Evolutionary conservation across 805 yeast genomes (phyloP).

Genomic region (Ogataea polymorpha): DNA sequence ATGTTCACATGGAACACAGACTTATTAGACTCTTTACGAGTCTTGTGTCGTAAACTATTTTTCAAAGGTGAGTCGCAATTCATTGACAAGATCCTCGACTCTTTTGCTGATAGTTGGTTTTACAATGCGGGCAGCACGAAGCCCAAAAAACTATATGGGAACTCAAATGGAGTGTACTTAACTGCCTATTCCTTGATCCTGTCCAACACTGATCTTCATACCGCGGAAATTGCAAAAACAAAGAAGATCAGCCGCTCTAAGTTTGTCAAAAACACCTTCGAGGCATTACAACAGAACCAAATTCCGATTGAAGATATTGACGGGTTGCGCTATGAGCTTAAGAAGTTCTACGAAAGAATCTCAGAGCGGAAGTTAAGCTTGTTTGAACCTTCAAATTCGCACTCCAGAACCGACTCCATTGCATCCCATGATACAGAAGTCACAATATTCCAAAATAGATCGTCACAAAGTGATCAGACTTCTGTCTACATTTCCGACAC

Average conservation of each 20-base stretch:
- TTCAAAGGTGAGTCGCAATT: slow-evolving; percentile 82
- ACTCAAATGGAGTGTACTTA: slow-evolving; percentile 60
- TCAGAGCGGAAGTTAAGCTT: slow-evolving; percentile 32
- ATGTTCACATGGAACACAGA: slow-evolving; percentile 45
- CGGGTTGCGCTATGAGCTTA: slow-evolving; percentile 40
- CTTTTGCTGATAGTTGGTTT: slow-evolving; percentile 65
- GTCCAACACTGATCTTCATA: slow-evolving; percentile 75
- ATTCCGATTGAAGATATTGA: slow-evolving; percentile 15
- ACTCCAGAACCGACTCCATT: slow-evolving; percentile 6
- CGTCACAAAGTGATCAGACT: background rate
- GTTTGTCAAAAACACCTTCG: slow-evolving; percentile 49
- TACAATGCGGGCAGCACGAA: slow-evolving; percentile 41
- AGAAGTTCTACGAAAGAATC: slow-evolving; percentile 43
- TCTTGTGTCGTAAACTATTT: slow-evolving; percentile 62
- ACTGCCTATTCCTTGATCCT: slow-evolving; percentile 68
- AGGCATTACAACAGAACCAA: slow-evolving; percentile 38
- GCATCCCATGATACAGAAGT: background rate
- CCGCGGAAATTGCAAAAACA: slow-evolving; percentile 39
- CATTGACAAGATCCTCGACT: slow-evolving; percentile 68
- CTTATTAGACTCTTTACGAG: slow-evolving; percentile 54
- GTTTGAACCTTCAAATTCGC: background rate
- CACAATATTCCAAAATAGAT: background rate
- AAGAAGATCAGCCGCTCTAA: slow-evolving; percentile 39
- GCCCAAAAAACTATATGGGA: slow-evolving; percentile 36
- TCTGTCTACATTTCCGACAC: background rate